Evolutionary conservation across 192 early-diverging fungal species (phyloP).

Genomic region (Coemansia umbellata): DNA sequence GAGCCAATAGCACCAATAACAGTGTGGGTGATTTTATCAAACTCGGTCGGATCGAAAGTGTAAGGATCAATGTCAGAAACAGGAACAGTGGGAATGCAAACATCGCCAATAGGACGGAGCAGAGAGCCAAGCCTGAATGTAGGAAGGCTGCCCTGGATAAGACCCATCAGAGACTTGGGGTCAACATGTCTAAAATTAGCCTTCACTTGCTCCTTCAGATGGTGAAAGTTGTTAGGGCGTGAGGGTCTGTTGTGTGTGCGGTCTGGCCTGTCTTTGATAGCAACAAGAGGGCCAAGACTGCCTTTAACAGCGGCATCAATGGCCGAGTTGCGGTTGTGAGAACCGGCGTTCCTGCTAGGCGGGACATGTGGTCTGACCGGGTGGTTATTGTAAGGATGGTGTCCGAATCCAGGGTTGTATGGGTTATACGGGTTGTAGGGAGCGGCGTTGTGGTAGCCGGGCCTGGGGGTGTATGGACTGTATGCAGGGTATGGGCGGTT

Average conservation of each 20-base stretch:
- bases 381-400: too few relatives aligned
- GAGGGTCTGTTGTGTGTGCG: not conserved
- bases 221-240: not conserved
- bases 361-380: too few relatives aligned
- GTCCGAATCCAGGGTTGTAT: not conserved
- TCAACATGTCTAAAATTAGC: constrained; percentile 4
- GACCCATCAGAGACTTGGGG: constrained; percentile 14
- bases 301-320: too few relatives aligned
- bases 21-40: constrained; percentile 28
- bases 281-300: too few relatives aligned
- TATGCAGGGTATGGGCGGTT: constrained; percentile 3
- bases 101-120: constrained; percentile 12
- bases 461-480: not conserved
- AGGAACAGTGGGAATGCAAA: constrained; percentile 35
- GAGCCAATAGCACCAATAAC: constrained; percentile 40
- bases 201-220: not conserved
- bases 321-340: too few relatives aligned
- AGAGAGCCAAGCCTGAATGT: constrained; percentile 6
- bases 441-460: not conserved
- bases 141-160: constrained; percentile 29
- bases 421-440: not conserved
- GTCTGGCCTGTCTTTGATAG: not conserved
- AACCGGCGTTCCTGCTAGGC: too few relatives aligned
- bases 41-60: constrained; percentile 27
- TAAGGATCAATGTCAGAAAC: constrained; percentile 25